Base-by-base conservation (phyloP, 345 rosid species). In the Moricandia moricandioides region DNA sequence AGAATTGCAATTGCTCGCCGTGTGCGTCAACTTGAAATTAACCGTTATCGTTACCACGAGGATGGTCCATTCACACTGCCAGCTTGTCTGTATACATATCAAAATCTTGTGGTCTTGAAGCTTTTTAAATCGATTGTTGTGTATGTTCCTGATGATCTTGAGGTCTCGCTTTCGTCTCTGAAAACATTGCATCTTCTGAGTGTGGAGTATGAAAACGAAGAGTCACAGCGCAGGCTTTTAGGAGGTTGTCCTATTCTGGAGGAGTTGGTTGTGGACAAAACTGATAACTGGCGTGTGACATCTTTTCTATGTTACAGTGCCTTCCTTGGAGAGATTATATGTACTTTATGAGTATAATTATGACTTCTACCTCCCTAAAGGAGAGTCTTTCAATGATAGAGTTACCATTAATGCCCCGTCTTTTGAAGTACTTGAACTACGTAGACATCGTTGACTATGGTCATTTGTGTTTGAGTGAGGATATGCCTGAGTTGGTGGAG, bases 401-500 rank as follows among this genome's bases (percentile, higher is more conserved):
- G 52, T 45, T n/a, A 45, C 8, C 17, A 45, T 45, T 45, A n/a
- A 45, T 1, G 52, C 5, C 52, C 52, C 18, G 52, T 45, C 52
- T 45, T 45, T 45, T 45, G 52, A 45, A 45, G 31, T 54, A 52
- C 30, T 35, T 73, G 29, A 11, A 8, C 63, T 11, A 8, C 17
- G 59, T 27, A 24, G 56, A 73, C 26, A 12, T 10, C 14, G 5
- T 14, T 39, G 29, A 37, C 21, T 1, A 3, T 49, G 69, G n/a
- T 37, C 39, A 9, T n/a, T 54, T 10, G 64, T 35, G 14, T 30
- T 60, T 24, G 33, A 60, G 66, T 6, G n/a, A 59, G 40, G 29
- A 52, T 63, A 35, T 72, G 63, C 39, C 70, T n/a, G 70, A 61
- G 69, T 3, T 72, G 69, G 61, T 8, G 11, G 54, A 62, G 62